Base-by-base conservation (phyloP, 352 stramenopile genomes). In the Phytophthora palmivora region DNA sequence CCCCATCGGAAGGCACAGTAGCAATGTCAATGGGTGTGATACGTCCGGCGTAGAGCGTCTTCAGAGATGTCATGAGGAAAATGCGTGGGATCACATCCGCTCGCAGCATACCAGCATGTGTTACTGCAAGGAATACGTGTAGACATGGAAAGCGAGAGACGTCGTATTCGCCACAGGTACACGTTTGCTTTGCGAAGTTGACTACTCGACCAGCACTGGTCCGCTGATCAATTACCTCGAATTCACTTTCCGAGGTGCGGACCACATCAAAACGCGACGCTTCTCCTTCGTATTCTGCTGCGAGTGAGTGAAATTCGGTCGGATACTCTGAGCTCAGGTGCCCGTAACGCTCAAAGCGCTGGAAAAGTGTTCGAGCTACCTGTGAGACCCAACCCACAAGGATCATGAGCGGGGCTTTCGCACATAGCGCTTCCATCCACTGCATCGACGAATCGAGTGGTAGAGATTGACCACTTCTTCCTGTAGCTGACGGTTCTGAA, bases 11-110 rank as follows among this genome's bases (percentile, higher is more conserved):
- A 18, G 56, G 65, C n/a, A 91, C 76, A 4, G 67, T 91, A 21
- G 82, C 80, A 26, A 94, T 82, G 57, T 94, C 84, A 48, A 94
- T 92, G n/a, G 84, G 84, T 11, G 79, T 94, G 41, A 94, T 77
- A 3, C 84, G 80, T 16, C 82, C 82, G 28, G 67, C 67, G 38
- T 94, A 94, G 19, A 94, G 59, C 30, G 80, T 50, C 59, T 94
- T 89, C 39, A 94, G 58, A 22, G 84, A 91, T 46, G 80, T 88
- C 75, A 92, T 91, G 12, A 92, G 58, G 51, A 88, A 94, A 18
- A 94, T 92, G n/a, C 70, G 72, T 28, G 84, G 84, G 43, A 94
- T 94, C 32, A 91, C 77, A 41, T 93, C 84, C 3, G 78, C 70
- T 9, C 76, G 80, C 52, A 88, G 55, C 65, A 93, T 72, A 1